A percentile compares a stretch with the other conserved stretches of the same genome.
Conservation (phyloP, 345 rosid genomes). For the Draba incana region DNA sequence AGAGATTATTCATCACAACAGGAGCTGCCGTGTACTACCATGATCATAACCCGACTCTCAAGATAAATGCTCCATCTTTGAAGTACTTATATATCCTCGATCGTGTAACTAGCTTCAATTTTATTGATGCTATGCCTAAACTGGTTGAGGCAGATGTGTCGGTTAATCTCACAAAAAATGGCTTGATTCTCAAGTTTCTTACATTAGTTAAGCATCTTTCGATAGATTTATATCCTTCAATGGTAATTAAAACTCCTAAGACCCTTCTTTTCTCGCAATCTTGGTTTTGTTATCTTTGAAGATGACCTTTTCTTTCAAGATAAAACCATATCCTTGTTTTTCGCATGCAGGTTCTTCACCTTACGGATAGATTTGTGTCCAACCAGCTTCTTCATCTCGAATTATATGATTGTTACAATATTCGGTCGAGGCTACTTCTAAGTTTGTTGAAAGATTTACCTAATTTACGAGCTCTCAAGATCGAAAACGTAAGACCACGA, state of each 20-base stretch:
- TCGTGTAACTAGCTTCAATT: neutral
- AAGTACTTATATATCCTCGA: slow-evolving; percentile 7
- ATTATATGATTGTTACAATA: neutral
- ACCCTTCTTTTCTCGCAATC: neutral
- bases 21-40: neutral
- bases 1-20: neutral
- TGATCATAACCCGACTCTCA: neutral
- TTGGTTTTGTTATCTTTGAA: neutral
- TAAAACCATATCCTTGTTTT: neutral
- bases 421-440: neutral
- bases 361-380: neutral
- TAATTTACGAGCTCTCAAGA: slow-evolving; percentile 28
- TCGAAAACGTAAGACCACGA: slow-evolving; percentile 12
- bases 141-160: slow-evolving; percentile 11
- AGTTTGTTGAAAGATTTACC: slow-evolving; percentile 8
- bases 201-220: slow-evolving; percentile 17
- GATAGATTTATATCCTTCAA: slow-evolving; percentile 10
- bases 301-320: neutral
- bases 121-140: slow-evolving; percentile 9
- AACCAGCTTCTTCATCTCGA: slow-evolving; percentile 19
- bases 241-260: slow-evolving; percentile 1
- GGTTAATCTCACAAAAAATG: neutral
- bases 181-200: slow-evolving; percentile 4
- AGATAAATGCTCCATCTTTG: slow-evolving; percentile 23
- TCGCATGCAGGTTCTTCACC: neutral